Base-by-base conservation (phyloP, 2,329 filamentous ascomycete genomes). In the Didymella pinodella region DNA sequence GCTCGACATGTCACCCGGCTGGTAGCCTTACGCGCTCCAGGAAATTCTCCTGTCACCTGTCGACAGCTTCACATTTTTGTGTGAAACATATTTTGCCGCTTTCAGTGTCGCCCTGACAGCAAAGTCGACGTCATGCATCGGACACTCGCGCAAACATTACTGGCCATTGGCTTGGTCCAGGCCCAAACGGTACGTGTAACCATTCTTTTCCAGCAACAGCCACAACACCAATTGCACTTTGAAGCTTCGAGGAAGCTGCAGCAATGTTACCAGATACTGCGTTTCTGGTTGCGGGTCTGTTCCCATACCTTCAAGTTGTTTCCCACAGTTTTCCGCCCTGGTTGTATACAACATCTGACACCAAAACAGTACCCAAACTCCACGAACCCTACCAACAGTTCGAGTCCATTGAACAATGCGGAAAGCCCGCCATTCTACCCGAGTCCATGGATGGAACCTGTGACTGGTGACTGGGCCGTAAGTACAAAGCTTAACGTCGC, bases 371-470 rank as follows among this genome's bases (percentile, higher is more conserved):
- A 62, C 52, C 62, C 70, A 11, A 73, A 72, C 64, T 67, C 41
- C 57, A 65, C 64, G 29, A 67, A 48, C 40, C 69, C 72, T 44
- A 65, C 68, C 53, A 67, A 72, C 54, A 65, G 57, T 38, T 67
- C 46, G 49, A 69, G 66, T 55, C 63, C 63, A 16, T 41, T 70
- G 50, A 60, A 74, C 61, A 60, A 74, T 57, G 75, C 72, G 2
- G 54, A 74, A 48, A 88, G 85, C 25, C 85, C 86, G 44, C 90
- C 92, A 2, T 85, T 85, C 72, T 97, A 97, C 72, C 93, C 93
- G 0, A 93, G 91, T 28, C 93, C 93, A 80, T 96, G 93, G 92
- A 89, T 90, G 79, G 86, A 90, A 63, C 32, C 32, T 7, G 89
- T 91, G 18, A 76, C 85, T 6, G 90, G 90, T 14, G 74, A 72